Conservation (phyloP, 345 rosid species). For the Cardamine resedifolia region DNA sequence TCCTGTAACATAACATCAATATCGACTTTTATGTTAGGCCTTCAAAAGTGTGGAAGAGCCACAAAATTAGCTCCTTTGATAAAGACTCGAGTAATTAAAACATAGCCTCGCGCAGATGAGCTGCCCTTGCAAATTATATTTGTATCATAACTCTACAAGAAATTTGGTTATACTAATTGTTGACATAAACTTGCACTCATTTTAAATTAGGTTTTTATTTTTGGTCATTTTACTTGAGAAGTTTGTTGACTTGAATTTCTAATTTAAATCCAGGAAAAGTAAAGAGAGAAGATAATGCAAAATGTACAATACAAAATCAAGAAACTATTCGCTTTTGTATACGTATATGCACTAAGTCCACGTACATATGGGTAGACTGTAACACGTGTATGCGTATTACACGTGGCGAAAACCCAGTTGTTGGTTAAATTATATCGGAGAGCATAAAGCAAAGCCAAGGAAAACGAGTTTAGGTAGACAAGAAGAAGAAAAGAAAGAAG, state of each 20-base stretch:
- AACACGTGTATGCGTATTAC: not conserved
- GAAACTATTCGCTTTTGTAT: not conserved
- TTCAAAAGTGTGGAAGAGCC: not conserved
- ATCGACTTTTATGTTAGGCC: too few species aligned
- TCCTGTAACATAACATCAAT: conserved; percentile 39
- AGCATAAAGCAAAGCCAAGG: not conserved
- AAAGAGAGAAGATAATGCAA: too few species aligned
- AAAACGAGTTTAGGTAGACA: not conserved
- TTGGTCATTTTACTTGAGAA: too few species aligned
- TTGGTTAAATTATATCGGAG: conserved; percentile 8
- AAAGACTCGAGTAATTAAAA: not conserved
- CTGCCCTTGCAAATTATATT: not conserved
- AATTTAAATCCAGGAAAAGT: too few species aligned
- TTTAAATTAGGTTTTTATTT: too few species aligned
- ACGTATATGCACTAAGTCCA: not conserved
- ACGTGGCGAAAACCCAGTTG: conserved; percentile 12
- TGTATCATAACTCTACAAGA: not conserved
- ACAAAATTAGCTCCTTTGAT: not conserved
- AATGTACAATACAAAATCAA: not conserved
- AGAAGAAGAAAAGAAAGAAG: conserved; percentile 11
- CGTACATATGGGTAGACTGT: not conserved
- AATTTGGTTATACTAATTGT: not conserved
- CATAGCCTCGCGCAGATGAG: not conserved
- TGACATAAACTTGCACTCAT: not conserved
- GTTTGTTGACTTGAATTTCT: too few species aligned